A percentile compares a stretch with the other conserved stretches of the same genome.
phyloP scores from a whole-genome alignment of 805 yeast species.

The Metschnikowia henanensis region DNA sequence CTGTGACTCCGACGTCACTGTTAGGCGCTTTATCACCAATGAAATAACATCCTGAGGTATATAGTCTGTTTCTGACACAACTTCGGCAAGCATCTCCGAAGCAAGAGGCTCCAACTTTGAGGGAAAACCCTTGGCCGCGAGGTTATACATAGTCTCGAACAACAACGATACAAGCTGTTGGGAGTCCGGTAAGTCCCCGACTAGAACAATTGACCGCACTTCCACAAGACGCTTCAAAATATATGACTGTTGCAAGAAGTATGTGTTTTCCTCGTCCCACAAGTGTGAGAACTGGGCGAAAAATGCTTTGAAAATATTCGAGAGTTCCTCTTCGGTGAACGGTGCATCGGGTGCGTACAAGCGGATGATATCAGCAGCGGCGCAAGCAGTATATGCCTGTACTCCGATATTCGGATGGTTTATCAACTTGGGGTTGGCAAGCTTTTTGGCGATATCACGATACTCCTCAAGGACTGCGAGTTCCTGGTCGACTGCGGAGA shows the following conservation, averaged over 20 bases:
- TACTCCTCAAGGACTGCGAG: conserved; percentile 47
- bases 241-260: conserved; percentile 61
- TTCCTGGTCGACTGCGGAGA: conserved; percentile 63
- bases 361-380: conserved; percentile 72
- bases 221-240: conserved; percentile 69
- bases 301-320: conserved; percentile 65
- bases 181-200: conserved; percentile 71
- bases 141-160: conserved; percentile 63
- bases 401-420: conserved; percentile 66
- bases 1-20: conserved; percentile 24
- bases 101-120: conserved; percentile 58
- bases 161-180: conserved; percentile 51
- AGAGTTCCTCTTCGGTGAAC: conserved; percentile 60
- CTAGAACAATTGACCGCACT: conserved; percentile 68
- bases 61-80: conserved; percentile 66
- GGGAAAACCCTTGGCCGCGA: conserved; percentile 46
- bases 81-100: conserved; percentile 71
- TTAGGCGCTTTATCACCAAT: conserved; percentile 59
- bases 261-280: conserved; percentile 55
- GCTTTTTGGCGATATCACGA: conserved; percentile 43
- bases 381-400: conserved; percentile 68
- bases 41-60: conserved; percentile 63
- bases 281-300: conserved; percentile 60
- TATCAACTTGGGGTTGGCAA: conserved; percentile 58
- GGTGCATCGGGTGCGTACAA: conserved; percentile 92